phyloP scores from a whole-genome alignment of 768 basidiomycete species.

The Lactarius pseudohatsudake region DNA sequence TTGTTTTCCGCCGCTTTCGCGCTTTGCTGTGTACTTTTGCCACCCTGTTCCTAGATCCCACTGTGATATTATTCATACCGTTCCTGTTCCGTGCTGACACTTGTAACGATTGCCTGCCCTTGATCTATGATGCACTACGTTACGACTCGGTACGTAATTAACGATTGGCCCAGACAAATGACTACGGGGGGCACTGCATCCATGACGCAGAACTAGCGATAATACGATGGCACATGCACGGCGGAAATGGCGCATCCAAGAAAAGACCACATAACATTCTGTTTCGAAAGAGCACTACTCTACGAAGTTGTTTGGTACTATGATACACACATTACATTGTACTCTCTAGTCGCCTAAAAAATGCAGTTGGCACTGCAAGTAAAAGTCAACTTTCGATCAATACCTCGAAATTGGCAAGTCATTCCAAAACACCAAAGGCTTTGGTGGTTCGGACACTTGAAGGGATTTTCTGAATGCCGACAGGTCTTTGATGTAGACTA shows the following conservation, averaged over 20 bases:
- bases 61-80: slow-evolving; percentile 16
- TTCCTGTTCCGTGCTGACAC: background rate
- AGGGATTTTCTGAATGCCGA: slow-evolving; percentile 65
- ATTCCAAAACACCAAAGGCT: slow-evolving; percentile 70
- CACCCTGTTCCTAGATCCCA: slow-evolving; percentile 5
- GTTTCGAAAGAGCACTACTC: background rate
- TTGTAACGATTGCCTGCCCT: slow-evolving; percentile 14
- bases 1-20: slow-evolving; percentile 29
- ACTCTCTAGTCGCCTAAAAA: background rate
- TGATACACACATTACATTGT: background rate
- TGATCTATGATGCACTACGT: slow-evolving; percentile 10
- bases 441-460: slow-evolving; percentile 53
- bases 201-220: background rate
- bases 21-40: slow-evolving; percentile 23
- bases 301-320: background rate
- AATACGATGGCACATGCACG: background rate
- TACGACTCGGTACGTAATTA: slow-evolving; percentile 10
- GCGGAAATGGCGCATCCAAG: background rate
- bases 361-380: background rate
- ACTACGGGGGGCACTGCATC: background rate
- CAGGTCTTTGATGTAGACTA: slow-evolving; percentile 63
- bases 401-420: slow-evolving; percentile 65
- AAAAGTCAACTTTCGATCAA: slow-evolving; percentile 34
- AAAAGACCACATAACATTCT: background rate
- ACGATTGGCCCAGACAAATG: slow-evolving; percentile 2